phyloP scores from a whole-genome alignment of 2,329 filamentous ascomycete species.

The Grosmannia penicillata region DNA sequence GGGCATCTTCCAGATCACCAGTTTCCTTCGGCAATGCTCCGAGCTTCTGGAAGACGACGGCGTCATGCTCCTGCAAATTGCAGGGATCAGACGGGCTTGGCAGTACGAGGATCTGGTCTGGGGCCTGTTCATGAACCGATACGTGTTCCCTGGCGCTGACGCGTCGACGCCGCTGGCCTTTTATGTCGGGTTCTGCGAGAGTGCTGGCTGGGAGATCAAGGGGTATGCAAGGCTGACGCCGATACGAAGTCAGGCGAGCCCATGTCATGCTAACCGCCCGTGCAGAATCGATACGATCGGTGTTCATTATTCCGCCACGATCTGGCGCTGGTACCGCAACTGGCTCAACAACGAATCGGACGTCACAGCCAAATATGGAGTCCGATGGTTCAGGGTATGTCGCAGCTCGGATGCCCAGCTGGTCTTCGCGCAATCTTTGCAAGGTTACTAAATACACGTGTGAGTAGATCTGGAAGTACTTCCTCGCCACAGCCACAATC shows the following conservation, averaged over 20 bases:
- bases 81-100: constrained; percentile 86
- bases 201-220: constrained; percentile 82
- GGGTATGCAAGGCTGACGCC: constrained; percentile 14
- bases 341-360: constrained; percentile 84
- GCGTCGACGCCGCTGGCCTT: constrained; percentile 85
- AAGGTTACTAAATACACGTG: neutral
- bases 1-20: constrained; percentile 72
- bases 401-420: too few relatives aligned
- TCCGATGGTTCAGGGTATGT: constrained; percentile 85
- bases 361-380: constrained; percentile 87
- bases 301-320: constrained; percentile 89
- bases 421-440: constrained; percentile 1
- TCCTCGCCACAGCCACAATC: constrained; percentile 76
- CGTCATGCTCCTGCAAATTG: constrained; percentile 89
- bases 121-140: constrained; percentile 99
- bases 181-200: constrained; percentile 72
- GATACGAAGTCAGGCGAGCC: neutral
- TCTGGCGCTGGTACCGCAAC: constrained; percentile 98
- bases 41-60: constrained; percentile 96
- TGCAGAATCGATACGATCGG: constrained; percentile 67
- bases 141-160: constrained; percentile 93
- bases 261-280: neutral
- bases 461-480: constrained; percentile 72
- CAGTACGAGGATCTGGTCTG: constrained; percentile 97
- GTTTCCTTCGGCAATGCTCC: constrained; percentile 74